These are phyloP conservation scores for Cryptosporidium xiaoi DNA, from an alignment of 169 alveolate species.

Conservation along the genomic window DNA sequence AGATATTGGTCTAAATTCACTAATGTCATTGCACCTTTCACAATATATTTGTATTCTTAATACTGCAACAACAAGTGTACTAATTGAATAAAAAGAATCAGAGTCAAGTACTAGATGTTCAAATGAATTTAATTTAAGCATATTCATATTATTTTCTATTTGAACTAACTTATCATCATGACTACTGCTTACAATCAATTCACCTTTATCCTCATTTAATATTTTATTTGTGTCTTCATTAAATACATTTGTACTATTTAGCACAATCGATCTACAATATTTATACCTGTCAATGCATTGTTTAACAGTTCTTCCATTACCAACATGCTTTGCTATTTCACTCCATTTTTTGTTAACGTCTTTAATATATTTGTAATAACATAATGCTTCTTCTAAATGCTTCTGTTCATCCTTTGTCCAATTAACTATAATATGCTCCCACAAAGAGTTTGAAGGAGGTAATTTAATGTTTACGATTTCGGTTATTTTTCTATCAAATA, in stretches of 20 bases:
- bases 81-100: neutral
- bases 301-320: conserved; percentile 53
- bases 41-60: conserved; percentile 53
- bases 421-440: conserved; percentile 7
- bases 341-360: conserved; percentile 59
- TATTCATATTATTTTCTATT: neutral
- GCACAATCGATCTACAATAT: conserved; percentile 55
- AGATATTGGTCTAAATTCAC: conserved; percentile 56
- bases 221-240: neutral
- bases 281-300: conserved; percentile 57
- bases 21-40: conserved; percentile 41
- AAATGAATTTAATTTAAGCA: conserved; percentile 4
- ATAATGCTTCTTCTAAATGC: conserved; percentile 57
- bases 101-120: conserved; percentile 25
- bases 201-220: neutral
- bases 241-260: neutral
- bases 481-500: conserved; percentile 25
- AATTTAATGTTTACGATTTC: conserved; percentile 1
- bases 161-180: neutral
- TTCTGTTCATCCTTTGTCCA: conserved; percentile 62
- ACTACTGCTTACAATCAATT: neutral
- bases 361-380: conserved; percentile 66
- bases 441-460: conserved; percentile 10
- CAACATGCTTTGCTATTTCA: conserved; percentile 71
- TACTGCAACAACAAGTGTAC: conserved; percentile 15